Percentiles rank a stretch among this genome's conserved stretches.
Evolutionary conservation across 2,329 filamentous ascomycete genomes (phyloP).

Genomic region (Arthroderma uncinatum): DNA sequence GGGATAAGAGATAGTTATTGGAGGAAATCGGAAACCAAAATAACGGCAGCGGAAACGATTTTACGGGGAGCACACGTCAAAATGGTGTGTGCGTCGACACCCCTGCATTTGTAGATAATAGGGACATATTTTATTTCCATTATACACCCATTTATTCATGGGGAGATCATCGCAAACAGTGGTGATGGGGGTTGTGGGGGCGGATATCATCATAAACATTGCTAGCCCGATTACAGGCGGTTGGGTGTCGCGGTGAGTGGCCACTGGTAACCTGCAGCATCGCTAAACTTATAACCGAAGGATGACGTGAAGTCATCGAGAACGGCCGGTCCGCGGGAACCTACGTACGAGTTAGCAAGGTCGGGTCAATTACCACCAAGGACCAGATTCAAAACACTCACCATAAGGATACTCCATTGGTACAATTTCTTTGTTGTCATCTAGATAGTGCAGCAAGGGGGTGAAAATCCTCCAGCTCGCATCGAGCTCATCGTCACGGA

Average conservation of each 20-base stretch:
- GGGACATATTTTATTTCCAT: background rate
- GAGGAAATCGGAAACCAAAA: background rate
- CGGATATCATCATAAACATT: background rate
- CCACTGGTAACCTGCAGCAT: conserved; percentile 93
- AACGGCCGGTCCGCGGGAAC: conserved; percentile 89
- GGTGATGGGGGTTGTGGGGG: too few relatives aligned
- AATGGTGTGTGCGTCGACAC: background rate
- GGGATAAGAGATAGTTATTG: background rate
- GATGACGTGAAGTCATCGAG: conserved; percentile 96
- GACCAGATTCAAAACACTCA: conserved; percentile 39
- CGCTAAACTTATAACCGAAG: conserved; percentile 98
- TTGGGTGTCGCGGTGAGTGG: conserved; percentile 65
- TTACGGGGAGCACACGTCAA: background rate
- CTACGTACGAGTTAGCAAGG: conserved; percentile 37
- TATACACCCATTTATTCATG: conserved; percentile 1
- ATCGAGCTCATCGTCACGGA: conserved; percentile 91
- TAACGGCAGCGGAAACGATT: background rate
- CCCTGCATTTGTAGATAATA: background rate
- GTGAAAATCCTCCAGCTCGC: conserved; percentile 98
- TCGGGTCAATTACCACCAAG: background rate
- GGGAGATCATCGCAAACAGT: background rate
- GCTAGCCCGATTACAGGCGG: conserved; percentile 58
- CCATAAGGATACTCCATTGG: conserved; percentile 99
- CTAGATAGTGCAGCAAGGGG: conserved; percentile 91
- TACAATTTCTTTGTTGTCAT: conserved; percentile 98